Base-by-base conservation (phyloP, 2,329 filamentous ascomycete genomes). In the Aphanocladium album region DNA sequence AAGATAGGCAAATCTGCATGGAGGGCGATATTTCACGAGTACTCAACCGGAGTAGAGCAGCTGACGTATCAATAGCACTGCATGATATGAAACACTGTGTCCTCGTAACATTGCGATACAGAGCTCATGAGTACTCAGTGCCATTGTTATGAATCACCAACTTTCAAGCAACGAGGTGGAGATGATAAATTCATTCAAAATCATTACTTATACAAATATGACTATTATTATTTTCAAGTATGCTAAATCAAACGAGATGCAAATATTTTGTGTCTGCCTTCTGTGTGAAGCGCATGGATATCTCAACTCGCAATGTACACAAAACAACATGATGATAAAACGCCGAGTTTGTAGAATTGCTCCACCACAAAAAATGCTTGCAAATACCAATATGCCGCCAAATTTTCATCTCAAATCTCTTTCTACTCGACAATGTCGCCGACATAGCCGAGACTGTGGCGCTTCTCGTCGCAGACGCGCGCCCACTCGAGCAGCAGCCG, bases 401-500 rank as follows among this genome's bases (percentile, higher is more conserved):
- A 27, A 33, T 23, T 5, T 17, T 14, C 3, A 27, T 25, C 1
- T 39, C 33, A 23, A 9, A 2, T 11, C 19, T 14, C 19, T 33
- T 30, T 14, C 30, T 33, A 12, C 8, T 50, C 21, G 2, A 33
- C 21, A n/a, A 53, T 35, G 61, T 82, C 80, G 3, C 66, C 75
- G 7, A 81, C 75, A 59, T 72, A 82, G 2, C 73, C 79, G 16
- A 82, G 67, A 19, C 65, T 71, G 8, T 79, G 70, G 37, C 79
- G 69, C 52, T 77, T 73, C 60, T 77, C 75, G 60, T 80, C 79
- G 57, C 73, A 77, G 19, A 85, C 73, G 37, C 82, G 71, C 25
- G 79, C 82, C 72, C 82, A 85, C 68, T 86, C 84, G 43, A 86
- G 73, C 43, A 86, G 71, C 62, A 90, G 65, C 45, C 87, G 76